Evolutionary conservation across 2,329 filamentous ascomycete species (phyloP).

Genomic region (Sporothrix phasma): DNA sequence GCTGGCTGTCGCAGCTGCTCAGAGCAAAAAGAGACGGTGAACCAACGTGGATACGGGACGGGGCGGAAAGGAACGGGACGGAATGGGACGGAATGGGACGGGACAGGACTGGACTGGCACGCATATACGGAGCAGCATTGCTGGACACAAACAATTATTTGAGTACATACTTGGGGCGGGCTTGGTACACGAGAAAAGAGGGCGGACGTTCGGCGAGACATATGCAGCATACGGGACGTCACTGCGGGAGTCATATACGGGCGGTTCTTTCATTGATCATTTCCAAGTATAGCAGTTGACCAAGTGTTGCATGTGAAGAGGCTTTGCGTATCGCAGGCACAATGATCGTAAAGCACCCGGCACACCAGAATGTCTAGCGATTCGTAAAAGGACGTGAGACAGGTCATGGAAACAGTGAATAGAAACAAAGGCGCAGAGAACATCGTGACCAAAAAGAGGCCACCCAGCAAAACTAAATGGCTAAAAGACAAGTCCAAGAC

Average conservation of each 20-base stretch:
- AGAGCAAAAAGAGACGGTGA: constrained; percentile 4
- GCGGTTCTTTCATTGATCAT: background rate
- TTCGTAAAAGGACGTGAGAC: too few species aligned
- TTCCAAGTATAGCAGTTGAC: background rate
- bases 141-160: background rate
- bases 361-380: background rate
- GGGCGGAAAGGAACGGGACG: too few species aligned
- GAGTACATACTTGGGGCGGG: background rate
- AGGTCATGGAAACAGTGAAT: too few species aligned
- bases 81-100: too few species aligned
- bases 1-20: background rate
- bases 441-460: background rate
- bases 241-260: background rate
- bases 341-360: too few species aligned
- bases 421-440: too few species aligned
- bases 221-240: background rate
- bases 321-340: too few species aligned
- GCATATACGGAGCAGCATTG: background rate
- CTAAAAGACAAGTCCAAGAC: background rate
- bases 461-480: background rate
- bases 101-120: background rate
- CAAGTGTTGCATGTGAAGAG: too few species aligned
- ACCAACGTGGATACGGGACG: too few species aligned
- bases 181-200: background rate
- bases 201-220: background rate